phyloP scores from a whole-genome alignment of 2,329 filamentous ascomycete genomes.

The Beauveria caledonica region DNA sequence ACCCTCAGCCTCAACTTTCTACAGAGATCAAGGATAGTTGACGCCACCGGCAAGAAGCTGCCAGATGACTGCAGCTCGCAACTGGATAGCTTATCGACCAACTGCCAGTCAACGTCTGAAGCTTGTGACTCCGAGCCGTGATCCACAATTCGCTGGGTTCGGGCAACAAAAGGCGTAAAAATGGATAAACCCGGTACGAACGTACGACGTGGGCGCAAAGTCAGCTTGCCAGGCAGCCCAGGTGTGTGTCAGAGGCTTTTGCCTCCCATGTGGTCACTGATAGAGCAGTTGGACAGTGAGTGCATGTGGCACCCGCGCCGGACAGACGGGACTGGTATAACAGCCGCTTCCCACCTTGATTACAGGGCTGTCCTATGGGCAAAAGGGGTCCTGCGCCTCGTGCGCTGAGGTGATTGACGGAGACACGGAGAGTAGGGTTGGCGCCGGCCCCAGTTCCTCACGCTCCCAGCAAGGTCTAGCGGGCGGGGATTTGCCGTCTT shows the following conservation, averaged over 20 bases:
- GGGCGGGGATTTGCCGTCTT: conserved; percentile 9
- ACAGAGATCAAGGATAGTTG: conserved; percentile 1
- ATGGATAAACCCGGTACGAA: background rate
- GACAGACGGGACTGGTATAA: conserved; percentile 5
- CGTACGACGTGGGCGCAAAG: conserved; percentile 3
- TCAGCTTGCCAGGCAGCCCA: background rate
- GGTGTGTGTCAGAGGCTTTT: background rate
- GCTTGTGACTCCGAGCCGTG: conserved; percentile 12
- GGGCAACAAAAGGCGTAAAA: background rate
- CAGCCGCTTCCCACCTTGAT: conserved; percentile 4
- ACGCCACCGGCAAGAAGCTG: conserved; percentile 8
- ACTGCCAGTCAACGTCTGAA: background rate
- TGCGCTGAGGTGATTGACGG: conserved; percentile 4
- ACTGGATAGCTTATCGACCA: conserved; percentile 10
- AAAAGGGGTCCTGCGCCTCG: conserved; percentile 2
- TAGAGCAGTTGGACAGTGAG: background rate
- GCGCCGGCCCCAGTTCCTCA: conserved; percentile 10
- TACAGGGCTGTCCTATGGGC: background rate
- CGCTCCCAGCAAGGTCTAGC: background rate
- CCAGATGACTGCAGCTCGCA: conserved; percentile 8
- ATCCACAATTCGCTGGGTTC: conserved; percentile 13
- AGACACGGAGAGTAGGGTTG: conserved; percentile 11
- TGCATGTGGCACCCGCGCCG: conserved; percentile 3
- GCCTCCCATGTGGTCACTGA: background rate
- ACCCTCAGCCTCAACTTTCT: background rate